Conservation (phyloP, 225 moss, liverwort and hornwort species). For the Takakia lepidozioides region DNA sequence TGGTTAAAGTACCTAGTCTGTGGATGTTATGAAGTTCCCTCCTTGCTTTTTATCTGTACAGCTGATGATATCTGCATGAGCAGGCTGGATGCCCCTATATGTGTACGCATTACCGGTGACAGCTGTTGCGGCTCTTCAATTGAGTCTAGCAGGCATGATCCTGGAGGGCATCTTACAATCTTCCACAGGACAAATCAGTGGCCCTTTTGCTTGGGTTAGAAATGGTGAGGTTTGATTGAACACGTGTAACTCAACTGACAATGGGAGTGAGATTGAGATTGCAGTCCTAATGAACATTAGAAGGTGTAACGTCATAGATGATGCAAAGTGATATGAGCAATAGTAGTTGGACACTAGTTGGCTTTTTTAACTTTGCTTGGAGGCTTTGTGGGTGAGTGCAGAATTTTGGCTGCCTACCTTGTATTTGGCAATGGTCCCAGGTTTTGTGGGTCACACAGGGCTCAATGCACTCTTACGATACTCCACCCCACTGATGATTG, state of each 20-base stretch:
- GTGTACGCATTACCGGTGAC: conserved; percentile 63
- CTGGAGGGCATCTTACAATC: conserved; percentile 28
- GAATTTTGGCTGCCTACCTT: conserved; percentile 44
- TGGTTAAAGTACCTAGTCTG: too few relatives aligned
- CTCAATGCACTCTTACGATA: conserved; percentile 52
- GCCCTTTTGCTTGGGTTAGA: conserved; percentile 51
- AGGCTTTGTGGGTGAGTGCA: too few relatives aligned
- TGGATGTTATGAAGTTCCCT: too few relatives aligned
- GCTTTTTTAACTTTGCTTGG: too few relatives aligned
- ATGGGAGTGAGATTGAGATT: too few relatives aligned
- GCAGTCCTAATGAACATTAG: too few relatives aligned
- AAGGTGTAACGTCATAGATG: too few relatives aligned
- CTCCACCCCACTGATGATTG: conserved; percentile 49
- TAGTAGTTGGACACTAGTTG: too few relatives aligned
- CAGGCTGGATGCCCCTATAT: conserved; percentile 76
- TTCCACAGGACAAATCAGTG: conserved; percentile 28
- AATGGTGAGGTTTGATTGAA: conserved; percentile 16
- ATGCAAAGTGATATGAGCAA: too few relatives aligned
- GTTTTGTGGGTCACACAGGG: conserved; percentile 61
- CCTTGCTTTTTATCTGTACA: too few relatives aligned
- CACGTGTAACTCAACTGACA: neutral
- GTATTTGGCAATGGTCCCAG: conserved; percentile 62
- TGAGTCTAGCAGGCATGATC: conserved; percentile 32
- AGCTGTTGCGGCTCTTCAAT: conserved; percentile 16
- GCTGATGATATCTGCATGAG: too few relatives aligned